Percentiles rank a stretch among this genome's conserved stretches.
These are phyloP conservation scores for Thielaviopsis ethacetica DNA, from an alignment of 2,329 filamentous ascomycete species.

Conservation along the genomic window DNA sequence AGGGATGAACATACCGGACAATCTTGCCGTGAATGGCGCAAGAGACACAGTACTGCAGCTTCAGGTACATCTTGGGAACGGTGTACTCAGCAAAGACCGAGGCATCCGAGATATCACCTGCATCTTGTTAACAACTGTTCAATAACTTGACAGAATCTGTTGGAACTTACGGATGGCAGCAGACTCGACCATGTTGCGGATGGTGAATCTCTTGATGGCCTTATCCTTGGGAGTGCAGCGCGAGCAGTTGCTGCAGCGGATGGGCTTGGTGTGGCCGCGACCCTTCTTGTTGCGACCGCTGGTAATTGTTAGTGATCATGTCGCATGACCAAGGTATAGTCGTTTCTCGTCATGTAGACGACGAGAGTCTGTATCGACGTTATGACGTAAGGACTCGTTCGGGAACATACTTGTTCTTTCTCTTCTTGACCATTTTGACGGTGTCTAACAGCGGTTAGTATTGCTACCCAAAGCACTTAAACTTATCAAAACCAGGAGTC, in stretches of 20 bases:
- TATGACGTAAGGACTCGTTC: neutral
- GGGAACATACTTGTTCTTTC: slow-evolving; percentile 46
- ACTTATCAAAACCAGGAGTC: slow-evolving; percentile 12
- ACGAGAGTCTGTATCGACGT: neutral
- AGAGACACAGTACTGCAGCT: slow-evolving; percentile 99
- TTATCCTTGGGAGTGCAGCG: slow-evolving; percentile 97
- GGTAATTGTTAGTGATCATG: slow-evolving; percentile 13
- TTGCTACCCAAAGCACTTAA: slow-evolving; percentile 14
- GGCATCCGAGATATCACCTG: slow-evolving; percentile 99
- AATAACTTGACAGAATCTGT: neutral
- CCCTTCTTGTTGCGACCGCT: slow-evolving; percentile 99
- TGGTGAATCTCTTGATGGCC: slow-evolving; percentile 99
- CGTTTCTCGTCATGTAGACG: neutral
- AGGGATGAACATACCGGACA: slow-evolving; percentile 75
- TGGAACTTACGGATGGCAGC: slow-evolving; percentile 86
- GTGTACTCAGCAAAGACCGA: slow-evolving; percentile 99
- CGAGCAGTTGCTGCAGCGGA: slow-evolving; percentile 60
- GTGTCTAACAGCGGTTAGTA: slow-evolving; percentile 29
- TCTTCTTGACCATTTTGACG: slow-evolving; percentile 57
- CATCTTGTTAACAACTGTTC: slow-evolving; percentile 1
- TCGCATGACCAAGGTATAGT: slow-evolving; percentile 13
- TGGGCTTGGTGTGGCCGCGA: slow-evolving; percentile 98
- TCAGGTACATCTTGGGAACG: slow-evolving; percentile 99
- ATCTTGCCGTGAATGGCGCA: slow-evolving; percentile 99
- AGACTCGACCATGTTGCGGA: slow-evolving; percentile 99